Conservation (phyloP, 176 grass and related monocot genomes). For the Oryza longistaminata region DNA sequence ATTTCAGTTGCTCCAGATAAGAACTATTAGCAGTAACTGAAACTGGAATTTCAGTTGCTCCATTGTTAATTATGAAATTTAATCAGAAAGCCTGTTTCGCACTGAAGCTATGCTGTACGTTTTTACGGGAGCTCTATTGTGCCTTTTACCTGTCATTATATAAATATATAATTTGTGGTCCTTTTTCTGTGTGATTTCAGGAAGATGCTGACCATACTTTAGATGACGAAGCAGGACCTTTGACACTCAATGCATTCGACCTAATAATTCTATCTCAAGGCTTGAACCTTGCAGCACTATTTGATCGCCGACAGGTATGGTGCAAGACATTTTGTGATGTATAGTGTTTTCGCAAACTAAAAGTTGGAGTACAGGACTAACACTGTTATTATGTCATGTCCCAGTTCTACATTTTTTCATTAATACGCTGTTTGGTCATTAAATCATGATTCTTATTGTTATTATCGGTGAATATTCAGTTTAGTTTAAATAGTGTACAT, state of each 20-base stretch:
- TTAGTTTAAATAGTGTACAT: background rate
- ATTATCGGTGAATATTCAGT: conserved; percentile 6
- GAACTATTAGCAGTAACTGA: too few relatives aligned
- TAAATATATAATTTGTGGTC: background rate
- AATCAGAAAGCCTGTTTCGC: background rate
- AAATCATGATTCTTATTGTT: background rate
- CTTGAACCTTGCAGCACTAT: conserved; percentile 81
- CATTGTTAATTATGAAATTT: background rate
- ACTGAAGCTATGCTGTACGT: conserved; percentile 12
- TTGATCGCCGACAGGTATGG: conserved; percentile 81
- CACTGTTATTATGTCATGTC: background rate
- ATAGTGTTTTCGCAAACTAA: background rate
- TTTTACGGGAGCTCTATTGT: background rate
- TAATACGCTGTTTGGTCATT: too few relatives aligned
- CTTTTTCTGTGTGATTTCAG: conserved; percentile 46
- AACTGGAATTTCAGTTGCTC: background rate
- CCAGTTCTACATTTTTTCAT: background rate
- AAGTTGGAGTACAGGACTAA: background rate
- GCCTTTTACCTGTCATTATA: background rate
- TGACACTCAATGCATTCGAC: conserved; percentile 97
- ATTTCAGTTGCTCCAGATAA: too few relatives aligned
- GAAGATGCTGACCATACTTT: conserved; percentile 54
- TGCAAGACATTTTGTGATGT: conserved; percentile 14
- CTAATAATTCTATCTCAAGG: conserved; percentile 92
- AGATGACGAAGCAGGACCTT: conserved; percentile 70